phyloP scores from a whole-genome alignment of 306 rosid genomes.

The Phaseolus lunatus region DNA sequence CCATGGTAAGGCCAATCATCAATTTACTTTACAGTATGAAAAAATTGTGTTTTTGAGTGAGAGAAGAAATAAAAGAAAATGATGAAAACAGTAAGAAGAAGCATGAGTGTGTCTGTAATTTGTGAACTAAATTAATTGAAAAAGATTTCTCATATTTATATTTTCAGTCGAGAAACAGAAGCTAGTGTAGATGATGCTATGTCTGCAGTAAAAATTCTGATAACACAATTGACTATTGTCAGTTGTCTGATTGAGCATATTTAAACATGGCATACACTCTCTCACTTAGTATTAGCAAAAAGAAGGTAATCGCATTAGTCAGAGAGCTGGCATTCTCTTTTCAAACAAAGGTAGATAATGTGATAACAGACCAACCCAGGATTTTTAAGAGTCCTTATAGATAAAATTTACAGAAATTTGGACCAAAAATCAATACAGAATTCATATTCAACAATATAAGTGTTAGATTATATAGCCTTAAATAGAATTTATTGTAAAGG shows the following conservation, averaged over 20 bases:
- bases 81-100: neutral
- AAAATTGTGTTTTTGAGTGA: neutral
- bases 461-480: no score
- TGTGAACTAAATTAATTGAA: constrained; percentile 7
- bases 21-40: neutral
- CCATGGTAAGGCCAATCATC: constrained; percentile 3
- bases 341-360: no score
- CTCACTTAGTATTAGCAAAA: neutral
- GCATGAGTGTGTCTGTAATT: neutral
- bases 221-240: neutral
- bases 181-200: neutral
- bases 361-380: constrained; percentile 7
- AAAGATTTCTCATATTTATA: neutral
- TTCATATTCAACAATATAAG: constrained; percentile 33
- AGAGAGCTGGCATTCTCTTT: neutral
- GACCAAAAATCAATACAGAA: constrained; percentile 26
- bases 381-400: constrained; percentile 5
- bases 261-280: neutral
- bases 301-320: neutral
- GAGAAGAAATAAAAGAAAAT: constrained; percentile 4
- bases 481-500: no score
- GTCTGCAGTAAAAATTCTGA: neutral
- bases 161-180: constrained; percentile 6
- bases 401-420: constrained; percentile 15
- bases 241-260: neutral